phyloP scores from a whole-genome alignment of 371 early-diverging fungal species.

The Paraphysoderma sedebokerense region DNA sequence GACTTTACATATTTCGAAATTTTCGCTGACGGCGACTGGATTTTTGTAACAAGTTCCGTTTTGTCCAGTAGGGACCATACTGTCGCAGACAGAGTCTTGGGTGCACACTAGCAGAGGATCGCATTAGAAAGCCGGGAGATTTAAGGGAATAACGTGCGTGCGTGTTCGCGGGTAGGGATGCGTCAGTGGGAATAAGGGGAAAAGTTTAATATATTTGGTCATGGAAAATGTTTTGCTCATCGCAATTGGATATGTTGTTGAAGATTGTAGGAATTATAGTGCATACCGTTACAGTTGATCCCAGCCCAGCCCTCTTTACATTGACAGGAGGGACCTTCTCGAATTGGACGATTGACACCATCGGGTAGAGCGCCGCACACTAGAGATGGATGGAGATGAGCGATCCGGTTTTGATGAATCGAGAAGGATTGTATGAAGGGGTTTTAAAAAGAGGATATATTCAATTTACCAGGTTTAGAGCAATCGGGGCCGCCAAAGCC shows the following conservation, averaged over 20 bases:
- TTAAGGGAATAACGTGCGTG: too few relatives aligned
- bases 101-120: constrained; percentile 43
- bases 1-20: constrained; percentile 72
- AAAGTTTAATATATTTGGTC: too few relatives aligned
- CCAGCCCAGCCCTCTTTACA: constrained; percentile 84
- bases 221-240: too few relatives aligned
- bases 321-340: constrained; percentile 33
- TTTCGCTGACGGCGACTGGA: constrained; percentile 52
- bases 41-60: constrained; percentile 74
- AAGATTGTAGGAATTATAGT: not conserved
- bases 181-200: too few relatives aligned
- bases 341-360: constrained; percentile 37
- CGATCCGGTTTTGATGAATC: not conserved
- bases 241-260: too few relatives aligned
- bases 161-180: too few relatives aligned
- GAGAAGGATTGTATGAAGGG: constrained; percentile 2
- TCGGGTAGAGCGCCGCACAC: constrained; percentile 50
- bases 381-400: constrained; percentile 3
- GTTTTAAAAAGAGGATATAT: not conserved
- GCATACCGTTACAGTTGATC: constrained; percentile 73
- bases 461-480: constrained; percentile 37
- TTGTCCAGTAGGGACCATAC: constrained; percentile 47
- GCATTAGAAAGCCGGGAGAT: constrained; percentile 2
- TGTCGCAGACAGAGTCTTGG: constrained; percentile 49
- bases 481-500: constrained; percentile 89